These are phyloP conservation scores for Coemansia brasiliensis DNA, from an alignment of 192 early-diverging fungal species.

Conservation along the genomic window DNA sequence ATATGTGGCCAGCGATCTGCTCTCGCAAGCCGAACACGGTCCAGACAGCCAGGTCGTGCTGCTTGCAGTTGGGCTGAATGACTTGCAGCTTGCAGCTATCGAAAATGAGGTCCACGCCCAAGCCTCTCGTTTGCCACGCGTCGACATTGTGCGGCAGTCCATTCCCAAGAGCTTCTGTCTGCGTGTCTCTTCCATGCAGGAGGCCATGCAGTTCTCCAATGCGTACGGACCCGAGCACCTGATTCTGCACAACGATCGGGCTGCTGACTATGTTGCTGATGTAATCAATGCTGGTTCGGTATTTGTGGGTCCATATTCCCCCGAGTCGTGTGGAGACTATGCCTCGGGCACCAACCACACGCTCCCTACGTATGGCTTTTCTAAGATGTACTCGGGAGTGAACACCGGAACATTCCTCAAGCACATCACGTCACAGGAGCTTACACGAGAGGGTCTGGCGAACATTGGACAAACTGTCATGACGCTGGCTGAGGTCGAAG, in stretches of 20 bases:
- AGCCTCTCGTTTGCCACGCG: conserved; percentile 80
- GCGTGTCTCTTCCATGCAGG: conserved; percentile 64
- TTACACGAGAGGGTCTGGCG: conserved; percentile 86
- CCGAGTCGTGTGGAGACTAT: conserved; percentile 98
- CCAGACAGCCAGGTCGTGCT: conserved; percentile 95
- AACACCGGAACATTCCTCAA: conserved; percentile 96
- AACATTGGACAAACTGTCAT: conserved; percentile 88
- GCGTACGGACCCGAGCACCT: conserved; percentile 97
- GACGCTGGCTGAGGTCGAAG: conserved; percentile 91
- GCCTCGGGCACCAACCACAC: conserved; percentile 99
- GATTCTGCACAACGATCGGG: conserved; percentile 86
- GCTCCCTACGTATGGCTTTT: conserved; percentile 97
- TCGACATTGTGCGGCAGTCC: conserved; percentile 82
- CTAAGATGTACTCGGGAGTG: conserved; percentile 97
- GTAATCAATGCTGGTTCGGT: conserved; percentile 93
- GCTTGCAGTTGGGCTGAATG: conserved; percentile 73
- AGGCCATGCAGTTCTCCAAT: conserved; percentile 92
- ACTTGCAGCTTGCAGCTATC: conserved; percentile 70
- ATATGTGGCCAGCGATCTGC: conserved; percentile 93
- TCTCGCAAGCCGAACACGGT: conserved; percentile 98
- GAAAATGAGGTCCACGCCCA: conserved; percentile 80
- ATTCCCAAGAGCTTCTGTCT: conserved; percentile 87
- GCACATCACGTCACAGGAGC: conserved; percentile 92
- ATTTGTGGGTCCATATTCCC: conserved; percentile 95
- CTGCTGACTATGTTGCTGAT: conserved; percentile 61